Evolutionary conservation across 2,329 filamentous ascomycete genomes (phyloP).

Genomic region (Aureobasidium subglaciale): DNA sequence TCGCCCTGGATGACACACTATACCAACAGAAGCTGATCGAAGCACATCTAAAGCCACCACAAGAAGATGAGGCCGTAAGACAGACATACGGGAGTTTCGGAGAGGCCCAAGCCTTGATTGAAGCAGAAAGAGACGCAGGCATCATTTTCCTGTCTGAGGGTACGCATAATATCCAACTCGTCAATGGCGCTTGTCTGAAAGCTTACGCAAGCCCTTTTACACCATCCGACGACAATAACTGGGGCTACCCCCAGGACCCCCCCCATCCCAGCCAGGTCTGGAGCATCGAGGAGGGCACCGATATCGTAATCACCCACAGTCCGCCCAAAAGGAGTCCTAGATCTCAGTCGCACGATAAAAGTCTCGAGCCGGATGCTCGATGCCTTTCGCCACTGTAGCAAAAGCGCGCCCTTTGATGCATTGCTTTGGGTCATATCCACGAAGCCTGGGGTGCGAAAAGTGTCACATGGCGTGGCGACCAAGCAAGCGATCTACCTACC

Average conservation of each 20-base stretch:
- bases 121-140: slow-evolving; percentile 23
- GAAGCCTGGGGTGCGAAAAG: slow-evolving; percentile 52
- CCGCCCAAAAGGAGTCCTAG: slow-evolving; percentile 29
- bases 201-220: slow-evolving; percentile 49
- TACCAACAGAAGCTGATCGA: neutral
- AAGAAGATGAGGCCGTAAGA: neutral
- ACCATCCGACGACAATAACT: slow-evolving; percentile 45
- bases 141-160: slow-evolving; percentile 51
- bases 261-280: slow-evolving; percentile 23
- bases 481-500: slow-evolving; percentile 3
- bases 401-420: slow-evolving; percentile 41
- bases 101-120: neutral
- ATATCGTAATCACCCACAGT: slow-evolving; percentile 36
- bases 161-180: slow-evolving; percentile 37
- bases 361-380: slow-evolving; percentile 35
- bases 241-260: slow-evolving; percentile 43
- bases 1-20: slow-evolving; percentile 20
- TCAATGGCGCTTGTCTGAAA: slow-evolving; percentile 42
- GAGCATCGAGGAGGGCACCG: slow-evolving; percentile 27
- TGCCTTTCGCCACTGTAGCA: slow-evolving; percentile 42
- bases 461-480: slow-evolving; percentile 42
- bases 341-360: slow-evolving; percentile 19
- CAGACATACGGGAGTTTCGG: neutral
- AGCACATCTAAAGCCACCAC: neutral
- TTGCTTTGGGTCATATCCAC: slow-evolving; percentile 56